A percentile compares a stretch with the other conserved stretches of the same genome.
phyloP scores from a whole-genome alignment of 495 filamentous ascomycete species.

The Penicillium desertorum region DNA sequence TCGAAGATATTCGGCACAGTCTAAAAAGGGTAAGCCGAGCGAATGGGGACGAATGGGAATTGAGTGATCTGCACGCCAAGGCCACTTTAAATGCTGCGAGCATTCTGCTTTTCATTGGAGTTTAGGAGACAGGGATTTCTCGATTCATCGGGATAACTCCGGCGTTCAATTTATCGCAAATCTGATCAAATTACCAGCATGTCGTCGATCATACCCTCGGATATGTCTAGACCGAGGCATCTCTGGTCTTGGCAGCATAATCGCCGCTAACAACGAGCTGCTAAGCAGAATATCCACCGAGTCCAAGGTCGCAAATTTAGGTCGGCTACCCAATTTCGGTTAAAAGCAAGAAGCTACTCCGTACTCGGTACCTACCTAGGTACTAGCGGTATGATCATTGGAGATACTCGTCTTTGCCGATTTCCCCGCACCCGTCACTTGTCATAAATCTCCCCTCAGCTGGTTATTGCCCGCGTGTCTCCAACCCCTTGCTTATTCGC shows the following conservation, averaged over 20 bases:
- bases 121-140: neutral
- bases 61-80: conserved; percentile 6
- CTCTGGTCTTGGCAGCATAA: conserved; percentile 4
- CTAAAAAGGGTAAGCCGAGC: neutral
- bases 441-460: conserved; percentile 1
- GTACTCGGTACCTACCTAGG: neutral
- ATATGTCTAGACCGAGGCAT: conserved; percentile 10
- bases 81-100: neutral
- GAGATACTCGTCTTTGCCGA: conserved; percentile 5
- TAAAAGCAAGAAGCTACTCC: no score
- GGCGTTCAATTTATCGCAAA: neutral
- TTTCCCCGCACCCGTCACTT: conserved; percentile 16
- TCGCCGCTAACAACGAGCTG: neutral
- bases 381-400: neutral
- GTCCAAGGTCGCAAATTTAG: neutral
- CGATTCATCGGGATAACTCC: neutral
- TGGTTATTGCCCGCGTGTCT: neutral
- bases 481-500: neutral
- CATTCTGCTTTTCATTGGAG: neutral
- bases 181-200: neutral
- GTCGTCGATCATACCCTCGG: neutral
- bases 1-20: neutral
- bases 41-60: neutral
- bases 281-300: neutral
- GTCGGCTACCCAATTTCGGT: neutral